These are phyloP conservation scores for Russula virescens DNA, from an alignment of 768 basidiomycete genomes.

Conservation along the genomic window DNA sequence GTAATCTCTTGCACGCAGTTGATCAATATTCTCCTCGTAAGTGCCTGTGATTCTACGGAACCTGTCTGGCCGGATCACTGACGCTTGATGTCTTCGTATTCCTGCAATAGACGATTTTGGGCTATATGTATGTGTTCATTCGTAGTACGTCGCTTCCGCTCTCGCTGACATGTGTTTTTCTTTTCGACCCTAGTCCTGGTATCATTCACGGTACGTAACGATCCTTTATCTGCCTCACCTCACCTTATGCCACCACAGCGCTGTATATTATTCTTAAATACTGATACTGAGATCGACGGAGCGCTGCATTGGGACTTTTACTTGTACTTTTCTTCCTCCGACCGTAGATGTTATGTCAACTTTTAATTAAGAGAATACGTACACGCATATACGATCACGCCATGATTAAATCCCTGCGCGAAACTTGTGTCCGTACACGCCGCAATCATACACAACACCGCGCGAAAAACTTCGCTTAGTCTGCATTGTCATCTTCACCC, in stretches of 20 bases:
- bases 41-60: constrained; percentile 18
- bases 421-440: no score
- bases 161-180: constrained; percentile 19
- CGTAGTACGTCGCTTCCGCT: background rate
- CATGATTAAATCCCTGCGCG: background rate
- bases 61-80: background rate
- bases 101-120: constrained; percentile 50
- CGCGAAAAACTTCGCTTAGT: constrained; percentile 13
- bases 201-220: constrained; percentile 55
- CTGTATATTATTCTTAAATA: constrained; percentile 80
- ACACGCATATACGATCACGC: background rate
- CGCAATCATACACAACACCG: background rate
- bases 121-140: constrained; percentile 57
- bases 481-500: constrained; percentile 28
- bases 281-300: constrained; percentile 46
- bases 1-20: constrained; percentile 26
- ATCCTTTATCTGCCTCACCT: background rate
- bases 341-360: background rate
- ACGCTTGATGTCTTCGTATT: background rate
- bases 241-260: constrained; percentile 36
- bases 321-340: background rate
- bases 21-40: constrained; percentile 69
- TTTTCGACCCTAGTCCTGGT: constrained; percentile 49
- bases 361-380: background rate
- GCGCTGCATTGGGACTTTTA: background rate